Conservation (phyloP, 768 basidiomycete species). For the Amanita inopinata region DNA sequence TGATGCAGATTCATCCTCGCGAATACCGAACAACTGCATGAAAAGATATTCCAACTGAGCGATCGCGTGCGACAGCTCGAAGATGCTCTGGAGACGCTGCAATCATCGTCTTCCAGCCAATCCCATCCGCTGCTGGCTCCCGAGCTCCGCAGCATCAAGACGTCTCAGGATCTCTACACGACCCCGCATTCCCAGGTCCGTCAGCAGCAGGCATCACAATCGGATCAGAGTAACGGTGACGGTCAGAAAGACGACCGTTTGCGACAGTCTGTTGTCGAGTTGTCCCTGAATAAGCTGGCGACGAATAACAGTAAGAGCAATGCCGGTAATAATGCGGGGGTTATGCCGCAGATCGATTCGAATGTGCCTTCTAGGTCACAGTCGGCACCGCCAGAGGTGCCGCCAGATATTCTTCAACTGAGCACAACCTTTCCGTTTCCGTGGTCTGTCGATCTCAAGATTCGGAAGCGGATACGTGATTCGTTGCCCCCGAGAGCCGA, state of each 20-base stretch:
- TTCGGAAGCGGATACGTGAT: constrained; percentile 54
- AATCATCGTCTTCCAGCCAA: constrained; percentile 28
- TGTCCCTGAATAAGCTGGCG: constrained; percentile 17
- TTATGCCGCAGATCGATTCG: not conserved
- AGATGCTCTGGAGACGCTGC: constrained; percentile 41
- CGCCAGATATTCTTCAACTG: constrained; percentile 43
- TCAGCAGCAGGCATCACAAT: too few species aligned
- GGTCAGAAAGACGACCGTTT: constrained; percentile 16
- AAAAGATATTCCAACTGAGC: constrained; percentile 50
- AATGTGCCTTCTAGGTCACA: not conserved
- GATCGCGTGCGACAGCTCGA: constrained; percentile 58
- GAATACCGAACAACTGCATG: constrained; percentile 57
- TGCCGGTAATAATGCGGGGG: constrained; percentile 16
- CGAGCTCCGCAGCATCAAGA: constrained; percentile 55
- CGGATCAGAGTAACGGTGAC: too few species aligned
- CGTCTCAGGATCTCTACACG: constrained; percentile 58
- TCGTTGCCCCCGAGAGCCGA: constrained; percentile 51
- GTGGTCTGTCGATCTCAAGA: constrained; percentile 52
- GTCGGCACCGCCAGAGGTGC: constrained; percentile 27
- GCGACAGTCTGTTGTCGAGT: constrained; percentile 16
- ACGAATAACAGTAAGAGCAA: constrained; percentile 18
- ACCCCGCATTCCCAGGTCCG: too few species aligned
- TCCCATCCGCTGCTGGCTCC: constrained; percentile 47
- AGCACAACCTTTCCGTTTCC: constrained; percentile 65
- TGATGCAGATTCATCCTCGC: constrained; percentile 50